Base-by-base conservation (phyloP, 1,284 basidiomycete species). In the Fomes fomentarius region DNA sequence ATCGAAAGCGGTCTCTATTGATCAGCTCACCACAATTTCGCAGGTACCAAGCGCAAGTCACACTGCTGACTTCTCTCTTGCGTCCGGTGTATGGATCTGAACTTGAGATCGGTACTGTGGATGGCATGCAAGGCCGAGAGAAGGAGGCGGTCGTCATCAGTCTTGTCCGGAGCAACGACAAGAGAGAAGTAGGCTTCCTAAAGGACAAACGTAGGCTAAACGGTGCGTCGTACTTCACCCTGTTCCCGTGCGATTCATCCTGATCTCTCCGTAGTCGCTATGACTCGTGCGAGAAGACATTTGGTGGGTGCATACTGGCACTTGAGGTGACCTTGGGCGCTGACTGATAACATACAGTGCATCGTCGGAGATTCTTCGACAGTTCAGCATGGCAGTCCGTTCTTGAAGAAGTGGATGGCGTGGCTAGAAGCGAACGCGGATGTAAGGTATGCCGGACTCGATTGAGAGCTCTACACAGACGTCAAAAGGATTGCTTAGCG, bases 41-140 rank as follows among this genome's bases (percentile, higher is more conserved):
- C 31, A 57, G 81, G 50, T 97, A 97, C 70, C 94, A 96, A 76
- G 93, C 94, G 0, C 95, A 97, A 72, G 94, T 95, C 0, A 83
- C 89, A 0, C 77, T 94, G 10, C 75, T 96, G 47, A 82, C 90
- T 0, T 84, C 86, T 2, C 71, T 91, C 38, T 73, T 97, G 7
- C 84, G 89, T 15, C 83, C 87, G 0, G 66, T 72, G 19, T 82
- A 89, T 57, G 91, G 87, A 7, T 79, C 82, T 0, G 81, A 82
- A 15, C 78, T 96, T 4, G 94, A 96, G 60, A 93, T 96, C 45
- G 94, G 94, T 1, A 93, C 89, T 1, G 93, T 96, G 1, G 94
- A 97, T 66, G 94, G 93, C 0, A 91, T 96, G 84, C 95, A 97
- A 74, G 94, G 95, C 0, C 83, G 95, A 47, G 93, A 96, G 72